A percentile compares a stretch with the other conserved stretches of the same genome.
Evolutionary conservation across 108 stramenopile species (phyloP).

Genomic region (Aurantiochytrium sp.): DNA sequence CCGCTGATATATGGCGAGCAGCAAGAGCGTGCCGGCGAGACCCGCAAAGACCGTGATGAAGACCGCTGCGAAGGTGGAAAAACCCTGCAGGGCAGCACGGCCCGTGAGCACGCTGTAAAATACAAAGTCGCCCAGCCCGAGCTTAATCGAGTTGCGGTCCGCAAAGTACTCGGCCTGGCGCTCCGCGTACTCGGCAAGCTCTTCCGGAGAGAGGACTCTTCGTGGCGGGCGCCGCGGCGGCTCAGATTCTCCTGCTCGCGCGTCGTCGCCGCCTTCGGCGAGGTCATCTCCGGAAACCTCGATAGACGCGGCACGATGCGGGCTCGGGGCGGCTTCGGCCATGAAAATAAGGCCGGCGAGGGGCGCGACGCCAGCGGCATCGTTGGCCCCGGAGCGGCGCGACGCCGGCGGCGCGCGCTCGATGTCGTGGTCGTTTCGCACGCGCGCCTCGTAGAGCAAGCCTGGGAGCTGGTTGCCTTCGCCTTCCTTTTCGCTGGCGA

Average conservation of each 20-base stretch:
- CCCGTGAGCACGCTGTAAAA: constrained; percentile 90
- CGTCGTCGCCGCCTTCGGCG: too few species aligned
- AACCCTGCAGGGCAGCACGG: constrained; percentile 79
- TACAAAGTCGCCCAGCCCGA: constrained; percentile 83
- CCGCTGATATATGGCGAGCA: constrained; percentile 73
- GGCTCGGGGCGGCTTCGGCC: not conserved
- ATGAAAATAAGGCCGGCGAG: not conserved
- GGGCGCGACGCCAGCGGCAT: not conserved
- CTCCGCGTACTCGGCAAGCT: constrained; percentile 46
- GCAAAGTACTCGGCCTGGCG: constrained; percentile 56
- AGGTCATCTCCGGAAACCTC: too few species aligned
- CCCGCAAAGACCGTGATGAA: constrained; percentile 75
- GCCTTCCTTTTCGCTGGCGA: constrained; percentile 72
- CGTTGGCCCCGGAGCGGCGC: not conserved
- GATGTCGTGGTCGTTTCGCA: constrained; percentile 1
- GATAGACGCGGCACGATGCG: too few species aligned
- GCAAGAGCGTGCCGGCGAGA: constrained; percentile 74
- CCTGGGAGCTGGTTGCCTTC: constrained; percentile 69
- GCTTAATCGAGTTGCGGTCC: constrained; percentile 50
- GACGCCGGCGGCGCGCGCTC: constrained; percentile 31
- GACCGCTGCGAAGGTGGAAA: constrained; percentile 80
- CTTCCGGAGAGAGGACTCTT: too few species aligned
- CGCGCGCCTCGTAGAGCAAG: constrained; percentile 83
- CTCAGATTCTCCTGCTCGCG: too few species aligned
- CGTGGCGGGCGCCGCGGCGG: too few species aligned